Evolutionary conservation across 2,329 filamentous ascomycete species (phyloP), one percentile per base, ranked within the genome.

Genomic region (Thermothelomyces thermophilus): DNA sequence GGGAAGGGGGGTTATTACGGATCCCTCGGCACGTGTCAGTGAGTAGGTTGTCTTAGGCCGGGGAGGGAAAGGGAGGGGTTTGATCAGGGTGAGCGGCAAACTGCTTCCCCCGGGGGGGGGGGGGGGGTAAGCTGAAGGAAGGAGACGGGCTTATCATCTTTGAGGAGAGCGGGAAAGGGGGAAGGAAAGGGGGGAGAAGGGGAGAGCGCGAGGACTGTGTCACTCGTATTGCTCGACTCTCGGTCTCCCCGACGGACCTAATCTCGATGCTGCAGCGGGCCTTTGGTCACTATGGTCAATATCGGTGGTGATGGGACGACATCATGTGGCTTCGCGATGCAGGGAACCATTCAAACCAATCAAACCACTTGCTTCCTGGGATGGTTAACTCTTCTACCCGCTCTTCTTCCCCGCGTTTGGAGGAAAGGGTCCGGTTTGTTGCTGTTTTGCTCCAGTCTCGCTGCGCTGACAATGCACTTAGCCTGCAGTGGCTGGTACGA

Each of bases 181-280:
- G 24, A 16, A 11, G 7, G 8, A 20, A 19, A 26, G 10, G 36
- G 28, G 41, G 30, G 22, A 4, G 28, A n/a, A 6, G 5, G 9
- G 22, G 19, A 20, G 3, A 3, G 35, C 13, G 14, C 26, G n/a
- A 8, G 20, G 46, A 41, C 47, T 54, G 33, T 35, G 5, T 16
- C 6, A 35, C 13, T 35, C 33, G 13, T 10, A 19, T 3, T n/a
- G 14, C 37, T 37, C 48, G 30, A 36, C 39, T 34, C 24, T 50
- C 47, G 51, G 50, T 50, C 34, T 46, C 41, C 41, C 44, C 19
- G 28, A 45, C 41, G 46, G 43, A 22, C 56, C 53, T 58, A 57
- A 59, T 57, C 57, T 59, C 56, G 58, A 59, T 58, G 52, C 54
- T 58, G 58, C 57, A 57, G 52, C 50, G 19, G 37, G 50, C 53